Evolutionary conservation across 495 filamentous ascomycete genomes (phyloP).

Genomic region (Filosporella fistucella): DNA sequence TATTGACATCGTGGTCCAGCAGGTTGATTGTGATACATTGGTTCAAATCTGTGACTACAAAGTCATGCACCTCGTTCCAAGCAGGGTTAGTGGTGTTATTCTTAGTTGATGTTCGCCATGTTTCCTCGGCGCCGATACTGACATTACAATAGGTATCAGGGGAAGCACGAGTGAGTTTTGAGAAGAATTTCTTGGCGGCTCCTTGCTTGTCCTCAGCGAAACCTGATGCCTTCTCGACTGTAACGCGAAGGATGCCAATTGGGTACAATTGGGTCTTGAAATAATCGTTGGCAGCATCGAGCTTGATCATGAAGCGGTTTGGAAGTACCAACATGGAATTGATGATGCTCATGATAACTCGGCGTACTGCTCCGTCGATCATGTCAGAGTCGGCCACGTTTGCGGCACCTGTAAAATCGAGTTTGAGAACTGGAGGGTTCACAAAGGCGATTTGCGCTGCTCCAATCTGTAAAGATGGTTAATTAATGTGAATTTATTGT

Average conservation of each 20-base stretch:
- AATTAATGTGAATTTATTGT: conserved; percentile 2
- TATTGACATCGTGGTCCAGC: conserved; percentile 32
- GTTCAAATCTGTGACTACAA: conserved; percentile 32
- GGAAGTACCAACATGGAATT: conserved; percentile 33
- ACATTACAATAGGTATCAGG: conserved; percentile 38
- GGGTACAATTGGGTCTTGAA: conserved; percentile 37
- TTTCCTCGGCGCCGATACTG: conserved; percentile 30
- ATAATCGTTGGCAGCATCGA: conserved; percentile 35
- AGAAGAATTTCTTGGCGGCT: conserved; percentile 25
- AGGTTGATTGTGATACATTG: conserved; percentile 33
- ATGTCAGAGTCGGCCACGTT: conserved; percentile 31
- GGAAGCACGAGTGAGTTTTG: conserved; percentile 27
- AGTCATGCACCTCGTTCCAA: conserved; percentile 39
- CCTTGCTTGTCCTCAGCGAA: conserved; percentile 25
- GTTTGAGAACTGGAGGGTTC: conserved; percentile 34
- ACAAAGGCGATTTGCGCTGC: conserved; percentile 39
- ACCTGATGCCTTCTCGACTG: conserved; percentile 30
- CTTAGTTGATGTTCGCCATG: conserved; percentile 33
- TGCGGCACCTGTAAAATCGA: conserved; percentile 37
- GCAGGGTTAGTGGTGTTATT: conserved; percentile 31
- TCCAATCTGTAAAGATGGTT: conserved; percentile 30
- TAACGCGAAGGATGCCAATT: conserved; percentile 35
- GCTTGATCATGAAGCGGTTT: conserved; percentile 37
- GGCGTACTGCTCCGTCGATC: conserved; percentile 30
- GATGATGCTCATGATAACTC: conserved; percentile 34